Evolutionary conservation across 352 stramenopile species (phyloP).

Genomic region (Pythium volutum): DNA sequence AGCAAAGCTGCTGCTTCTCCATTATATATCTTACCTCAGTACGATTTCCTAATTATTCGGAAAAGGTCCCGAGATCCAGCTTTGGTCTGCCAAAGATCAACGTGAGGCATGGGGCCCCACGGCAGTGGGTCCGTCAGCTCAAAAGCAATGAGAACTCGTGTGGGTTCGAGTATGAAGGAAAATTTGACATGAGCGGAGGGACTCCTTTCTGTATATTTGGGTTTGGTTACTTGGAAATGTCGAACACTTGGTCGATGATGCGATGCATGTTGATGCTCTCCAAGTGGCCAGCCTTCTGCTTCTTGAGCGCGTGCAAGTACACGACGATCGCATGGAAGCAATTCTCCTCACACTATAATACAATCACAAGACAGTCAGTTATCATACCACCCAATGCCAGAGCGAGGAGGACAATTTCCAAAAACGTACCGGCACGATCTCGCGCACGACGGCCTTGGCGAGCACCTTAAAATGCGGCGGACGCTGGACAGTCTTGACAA

Average conservation of each 20-base stretch:
- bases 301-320: constrained; percentile 81
- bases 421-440: constrained; percentile 73
- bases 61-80: too few relatives aligned
- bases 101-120: too few relatives aligned
- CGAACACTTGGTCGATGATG: constrained; percentile 83
- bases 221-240: constrained; percentile 68
- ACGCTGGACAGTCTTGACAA: constrained; percentile 71
- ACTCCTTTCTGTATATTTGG: not conserved
- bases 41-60: not conserved
- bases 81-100: too few relatives aligned
- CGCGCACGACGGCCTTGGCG: constrained; percentile 65
- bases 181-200: too few relatives aligned
- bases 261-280: constrained; percentile 86
- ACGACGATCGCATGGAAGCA: constrained; percentile 83
- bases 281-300: constrained; percentile 83
- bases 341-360: constrained; percentile 75
- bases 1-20: not conserved
- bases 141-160: not conserved
- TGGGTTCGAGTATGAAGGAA: too few relatives aligned
- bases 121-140: too few relatives aligned
- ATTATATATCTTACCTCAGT: constrained; percentile 2
- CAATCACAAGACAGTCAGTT: constrained; percentile 2
- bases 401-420: not conserved
- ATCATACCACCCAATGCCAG: not conserved
- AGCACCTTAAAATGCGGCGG: constrained; percentile 85